Conservation (phyloP, 2,329 filamentous ascomycete genomes). For the Penicillium sp. region DNA sequence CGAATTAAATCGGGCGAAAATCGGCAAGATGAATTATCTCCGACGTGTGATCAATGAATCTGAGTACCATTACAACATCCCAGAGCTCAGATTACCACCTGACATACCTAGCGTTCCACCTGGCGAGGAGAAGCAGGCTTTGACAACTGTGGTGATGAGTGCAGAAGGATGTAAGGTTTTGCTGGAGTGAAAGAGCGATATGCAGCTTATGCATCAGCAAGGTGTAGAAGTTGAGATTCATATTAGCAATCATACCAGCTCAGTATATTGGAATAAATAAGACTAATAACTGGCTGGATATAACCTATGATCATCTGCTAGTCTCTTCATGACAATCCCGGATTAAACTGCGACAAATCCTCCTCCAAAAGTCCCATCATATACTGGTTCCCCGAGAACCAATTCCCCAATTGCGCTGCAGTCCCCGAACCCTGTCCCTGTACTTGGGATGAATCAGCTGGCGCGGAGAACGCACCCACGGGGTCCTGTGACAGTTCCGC, state of each 20-base stretch:
- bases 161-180: constrained; percentile 23
- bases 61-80: no score
- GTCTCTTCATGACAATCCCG: not conserved
- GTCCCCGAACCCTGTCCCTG: constrained; percentile 9
- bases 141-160: constrained; percentile 25
- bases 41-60: no score
- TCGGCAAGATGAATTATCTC: no score
- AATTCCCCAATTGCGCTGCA: constrained; percentile 55
- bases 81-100: not conserved
- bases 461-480: not conserved
- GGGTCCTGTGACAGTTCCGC: not conserved
- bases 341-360: constrained; percentile 44
- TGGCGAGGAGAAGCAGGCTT: constrained; percentile 21
- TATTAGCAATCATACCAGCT: not conserved
- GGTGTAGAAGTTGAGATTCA: not conserved
- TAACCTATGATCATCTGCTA: not conserved
- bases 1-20: no score
- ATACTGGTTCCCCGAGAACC: constrained; percentile 65
- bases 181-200: constrained; percentile 13
- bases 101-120: constrained; percentile 10
- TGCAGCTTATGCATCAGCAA: not conserved
- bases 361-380: constrained; percentile 65
- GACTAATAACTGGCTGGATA: not conserved
- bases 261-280: not conserved
- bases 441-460: constrained; percentile 10